Conservation (phyloP, 768 basidiomycete genomes). For the Boletus fagicola region DNA sequence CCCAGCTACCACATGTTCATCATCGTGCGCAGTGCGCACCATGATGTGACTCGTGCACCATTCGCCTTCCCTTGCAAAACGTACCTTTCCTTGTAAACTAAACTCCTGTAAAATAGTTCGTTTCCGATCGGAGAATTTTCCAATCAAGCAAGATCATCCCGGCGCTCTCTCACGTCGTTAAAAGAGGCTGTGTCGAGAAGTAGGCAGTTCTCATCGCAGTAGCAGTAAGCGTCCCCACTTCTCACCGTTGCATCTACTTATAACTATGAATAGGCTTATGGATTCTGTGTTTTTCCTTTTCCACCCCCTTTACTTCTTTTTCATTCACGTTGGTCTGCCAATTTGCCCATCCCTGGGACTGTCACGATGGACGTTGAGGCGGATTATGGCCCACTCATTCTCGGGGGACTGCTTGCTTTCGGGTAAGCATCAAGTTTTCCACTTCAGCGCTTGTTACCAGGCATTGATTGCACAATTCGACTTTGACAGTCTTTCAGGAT, state of each 20-base stretch:
- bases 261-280: background rate
- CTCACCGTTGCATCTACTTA: constrained; percentile 2
- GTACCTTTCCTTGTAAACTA: too few relatives aligned
- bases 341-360: constrained; percentile 4
- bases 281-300: background rate
- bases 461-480: background rate
- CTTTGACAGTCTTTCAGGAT: constrained; percentile 26
- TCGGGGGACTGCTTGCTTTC: constrained; percentile 26
- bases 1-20: too few relatives aligned
- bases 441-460: background rate
- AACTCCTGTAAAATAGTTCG: too few relatives aligned
- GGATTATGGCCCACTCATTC: constrained; percentile 19
- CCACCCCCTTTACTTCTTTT: background rate
- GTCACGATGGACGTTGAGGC: background rate
- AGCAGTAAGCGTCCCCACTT: background rate
- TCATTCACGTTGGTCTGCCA: background rate
- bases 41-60: too few relatives aligned
- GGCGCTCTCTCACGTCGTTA: background rate
- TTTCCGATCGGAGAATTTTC: too few relatives aligned
- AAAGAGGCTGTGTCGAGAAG: background rate
- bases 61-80: too few relatives aligned
- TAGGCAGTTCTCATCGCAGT: background rate
- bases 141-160: background rate
- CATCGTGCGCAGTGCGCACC: too few relatives aligned
- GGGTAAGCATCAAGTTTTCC: constrained; percentile 3